phyloP scores from a whole-genome alignment of 345 rosid species.

The Aquilaria sinensis region DNA sequence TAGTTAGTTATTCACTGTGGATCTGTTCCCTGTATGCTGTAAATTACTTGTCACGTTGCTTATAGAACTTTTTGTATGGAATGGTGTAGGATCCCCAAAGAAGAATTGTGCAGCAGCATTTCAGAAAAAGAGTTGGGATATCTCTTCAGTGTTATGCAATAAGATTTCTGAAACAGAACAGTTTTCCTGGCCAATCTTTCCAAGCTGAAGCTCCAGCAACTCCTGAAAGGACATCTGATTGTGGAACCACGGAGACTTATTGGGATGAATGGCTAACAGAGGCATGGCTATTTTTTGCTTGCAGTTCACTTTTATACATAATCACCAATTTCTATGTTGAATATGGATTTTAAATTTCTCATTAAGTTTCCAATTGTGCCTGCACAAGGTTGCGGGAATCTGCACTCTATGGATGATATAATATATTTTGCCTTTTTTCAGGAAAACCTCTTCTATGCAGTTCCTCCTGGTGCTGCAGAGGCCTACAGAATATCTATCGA shows the following conservation, averaged over 20 bases:
- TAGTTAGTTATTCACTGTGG: too few relatives aligned
- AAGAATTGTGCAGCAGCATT: slow-evolving; percentile 25
- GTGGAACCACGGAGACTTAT: slow-evolving; percentile 43
- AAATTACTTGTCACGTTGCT: too few relatives aligned
- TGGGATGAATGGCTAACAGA: slow-evolving; percentile 71
- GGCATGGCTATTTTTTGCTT: slow-evolving; percentile 33
- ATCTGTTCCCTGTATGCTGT: too few relatives aligned
- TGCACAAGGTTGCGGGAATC: too few relatives aligned
- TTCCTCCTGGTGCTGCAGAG: slow-evolving; percentile 76
- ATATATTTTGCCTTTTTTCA: slow-evolving; percentile 27
- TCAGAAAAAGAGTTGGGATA: slow-evolving; percentile 24
- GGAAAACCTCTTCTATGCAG: slow-evolving; percentile 83
- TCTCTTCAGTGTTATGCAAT: slow-evolving; percentile 62
- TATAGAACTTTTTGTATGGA: slow-evolving; percentile 1
- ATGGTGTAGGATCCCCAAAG: slow-evolving; percentile 40
- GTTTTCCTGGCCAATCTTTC: slow-evolving; percentile 30
- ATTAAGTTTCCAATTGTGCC: not conserved
- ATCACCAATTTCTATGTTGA: not conserved
- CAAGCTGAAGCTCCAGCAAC: slow-evolving; percentile 53
- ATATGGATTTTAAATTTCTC: too few relatives aligned
- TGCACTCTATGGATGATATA: too few relatives aligned
- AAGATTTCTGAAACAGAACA: slow-evolving; percentile 54
- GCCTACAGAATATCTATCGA: slow-evolving; percentile 66
- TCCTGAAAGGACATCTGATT: slow-evolving; percentile 42
- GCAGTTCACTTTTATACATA: not conserved